phyloP scores from a whole-genome alignment of 2,329 filamentous ascomycete genomes.

The Cadophora sp. region DNA sequence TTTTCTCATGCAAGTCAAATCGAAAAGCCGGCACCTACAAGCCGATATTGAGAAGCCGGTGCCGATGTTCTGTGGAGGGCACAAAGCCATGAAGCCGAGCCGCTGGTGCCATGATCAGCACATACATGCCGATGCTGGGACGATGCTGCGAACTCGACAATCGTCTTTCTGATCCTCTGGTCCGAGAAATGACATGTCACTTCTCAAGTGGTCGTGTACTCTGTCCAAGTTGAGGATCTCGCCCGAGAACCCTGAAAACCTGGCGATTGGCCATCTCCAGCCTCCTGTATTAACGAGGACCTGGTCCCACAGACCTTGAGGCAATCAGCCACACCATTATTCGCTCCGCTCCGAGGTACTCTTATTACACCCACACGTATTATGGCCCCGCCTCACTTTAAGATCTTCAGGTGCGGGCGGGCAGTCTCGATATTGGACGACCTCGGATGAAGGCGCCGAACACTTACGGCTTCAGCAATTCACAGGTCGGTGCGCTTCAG shows the following conservation, averaged over 20 bases:
- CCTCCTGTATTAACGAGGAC: conserved; percentile 4
- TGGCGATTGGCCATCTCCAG: neutral
- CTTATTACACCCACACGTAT: too few species aligned
- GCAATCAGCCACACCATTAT: conserved; percentile 1
- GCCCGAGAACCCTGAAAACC: neutral
- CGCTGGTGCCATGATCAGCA: conserved; percentile 1
- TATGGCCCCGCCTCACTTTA: conserved; percentile 4
- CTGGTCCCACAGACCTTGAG: neutral
- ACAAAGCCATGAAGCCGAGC: conserved; percentile 1
- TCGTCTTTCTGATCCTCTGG: conserved; percentile 9
- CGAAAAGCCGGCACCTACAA: neutral
- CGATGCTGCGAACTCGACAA: conserved; percentile 6
- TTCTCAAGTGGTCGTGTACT: neutral
- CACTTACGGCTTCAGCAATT: neutral
- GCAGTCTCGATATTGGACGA: neutral
- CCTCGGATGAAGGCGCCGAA: neutral
- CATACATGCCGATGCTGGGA: neutral
- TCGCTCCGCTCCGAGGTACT: conserved; percentile 8
- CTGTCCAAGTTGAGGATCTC: neutral
- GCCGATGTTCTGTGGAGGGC: neutral
- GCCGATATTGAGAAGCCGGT: neutral
- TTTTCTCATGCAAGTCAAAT: conserved; percentile 3
- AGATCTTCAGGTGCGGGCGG: neutral
- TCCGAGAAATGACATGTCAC: conserved; percentile 8
- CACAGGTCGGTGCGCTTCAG: neutral